These are phyloP conservation scores for Aspergillus cavernicola DNA, from an alignment of 495 filamentous ascomycete genomes.

Conservation along the genomic window DNA sequence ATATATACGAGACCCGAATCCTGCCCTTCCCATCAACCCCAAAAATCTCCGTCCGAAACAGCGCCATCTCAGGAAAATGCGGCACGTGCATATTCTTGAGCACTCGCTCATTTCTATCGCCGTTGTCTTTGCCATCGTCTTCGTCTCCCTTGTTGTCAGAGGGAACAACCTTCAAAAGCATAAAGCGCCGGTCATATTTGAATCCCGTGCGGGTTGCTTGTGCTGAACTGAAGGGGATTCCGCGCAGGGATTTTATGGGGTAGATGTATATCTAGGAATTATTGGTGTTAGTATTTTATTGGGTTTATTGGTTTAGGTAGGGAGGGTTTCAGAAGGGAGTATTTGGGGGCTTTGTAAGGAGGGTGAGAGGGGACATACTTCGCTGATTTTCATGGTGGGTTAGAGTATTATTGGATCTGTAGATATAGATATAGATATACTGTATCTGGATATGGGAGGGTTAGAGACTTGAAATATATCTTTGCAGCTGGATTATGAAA, in stretches of 20 bases:
- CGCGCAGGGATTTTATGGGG: conserved; percentile 82
- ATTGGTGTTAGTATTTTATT: background rate
- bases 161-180: conserved; percentile 59
- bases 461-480: conserved; percentile 1
- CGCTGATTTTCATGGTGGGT: conserved; percentile 37
- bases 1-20: background rate
- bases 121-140: conserved; percentile 17
- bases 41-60: conserved; percentile 61
- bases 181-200: conserved; percentile 71
- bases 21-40: conserved; percentile 17
- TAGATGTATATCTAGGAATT: conserved; percentile 72
- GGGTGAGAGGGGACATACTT: conserved; percentile 33
- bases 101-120: background rate
- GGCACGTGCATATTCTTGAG: conserved; percentile 67
- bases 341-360: background rate
- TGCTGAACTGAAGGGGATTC: conserved; percentile 53
- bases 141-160: no score
- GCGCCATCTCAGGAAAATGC: conserved; percentile 58
- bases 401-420: no score
- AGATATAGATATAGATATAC: background rate
- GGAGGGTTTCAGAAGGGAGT: background rate
- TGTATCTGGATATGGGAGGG: no score
- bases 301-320: background rate
- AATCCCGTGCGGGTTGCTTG: conserved; percentile 64
- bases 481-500: no score